A percentile compares a stretch with the other conserved stretches of the same genome.
phyloP scores from a whole-genome alignment of 768 basidiomycete species.

The Collybia mongolica region DNA sequence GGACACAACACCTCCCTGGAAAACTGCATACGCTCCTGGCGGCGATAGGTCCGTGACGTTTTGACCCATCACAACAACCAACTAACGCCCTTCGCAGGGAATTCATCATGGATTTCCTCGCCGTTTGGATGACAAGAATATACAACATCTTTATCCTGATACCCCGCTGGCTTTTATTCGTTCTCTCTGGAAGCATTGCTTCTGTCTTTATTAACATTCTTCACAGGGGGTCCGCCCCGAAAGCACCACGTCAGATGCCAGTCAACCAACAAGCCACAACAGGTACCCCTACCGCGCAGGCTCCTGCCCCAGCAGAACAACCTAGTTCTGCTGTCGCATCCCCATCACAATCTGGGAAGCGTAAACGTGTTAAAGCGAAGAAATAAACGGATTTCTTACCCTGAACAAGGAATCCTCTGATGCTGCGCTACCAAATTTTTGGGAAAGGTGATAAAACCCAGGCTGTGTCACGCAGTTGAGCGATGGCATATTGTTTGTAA shows the following conservation, averaged over 20 bases:
- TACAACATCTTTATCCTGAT: conserved; percentile 54
- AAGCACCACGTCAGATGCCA: neutral
- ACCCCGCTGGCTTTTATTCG: conserved; percentile 73
- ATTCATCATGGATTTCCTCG: conserved; percentile 61
- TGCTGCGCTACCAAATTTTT: too few relatives aligned
- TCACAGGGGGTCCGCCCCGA: conserved; percentile 36
- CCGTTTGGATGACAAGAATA: conserved; percentile 41
- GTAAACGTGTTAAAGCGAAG: conserved; percentile 12
- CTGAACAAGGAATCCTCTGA: too few relatives aligned
- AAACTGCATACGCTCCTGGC: conserved; percentile 67
- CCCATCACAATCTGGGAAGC: conserved; percentile 10
- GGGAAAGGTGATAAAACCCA: too few relatives aligned
- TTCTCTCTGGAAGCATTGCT: conserved; percentile 63
- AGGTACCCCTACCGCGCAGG: neutral
- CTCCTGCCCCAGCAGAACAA: neutral
- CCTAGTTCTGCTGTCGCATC: conserved; percentile 5
- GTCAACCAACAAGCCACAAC: conserved; percentile 1
- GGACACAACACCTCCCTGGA: conserved; percentile 67
- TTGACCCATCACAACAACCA: neutral
- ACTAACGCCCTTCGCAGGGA: conserved; percentile 44
- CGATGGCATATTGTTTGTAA: too few relatives aligned
- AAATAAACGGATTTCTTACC: neutral
- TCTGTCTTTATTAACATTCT: conserved; percentile 67
- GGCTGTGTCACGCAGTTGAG: too few relatives aligned
- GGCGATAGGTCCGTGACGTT: conserved; percentile 55